Base-by-base conservation (phyloP, 2,329 filamentous ascomycete genomes). In the Aspergillus hiratsukae region DNA sequence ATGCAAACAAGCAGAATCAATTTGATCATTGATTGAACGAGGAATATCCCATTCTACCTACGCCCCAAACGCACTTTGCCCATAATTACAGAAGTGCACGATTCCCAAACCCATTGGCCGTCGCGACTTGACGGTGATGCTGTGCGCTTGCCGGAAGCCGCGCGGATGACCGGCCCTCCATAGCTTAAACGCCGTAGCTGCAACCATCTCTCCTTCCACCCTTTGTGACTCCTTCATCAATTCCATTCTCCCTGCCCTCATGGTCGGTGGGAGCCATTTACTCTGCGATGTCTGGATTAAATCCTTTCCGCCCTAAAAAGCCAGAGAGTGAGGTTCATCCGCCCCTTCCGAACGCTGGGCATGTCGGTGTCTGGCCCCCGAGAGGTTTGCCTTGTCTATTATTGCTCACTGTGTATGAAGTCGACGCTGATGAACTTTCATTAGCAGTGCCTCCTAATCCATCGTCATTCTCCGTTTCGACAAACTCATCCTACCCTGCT, bases 251-350 rank as follows among this genome's bases (percentile, higher is more conserved):
- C 25, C 51, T 53, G 58, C 54, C 68, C 68, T 67, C 66, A 73
- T 73, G 70, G 60, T 65, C 61, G 63, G 61, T 56, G 58, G 62
- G 59, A 51, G 58, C 49, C 59, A 62, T 56, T 53, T 64, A 58
- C 61, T 64, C 64, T 68, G 68, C 69, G 65, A 78, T 78, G 76
- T 75, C 76, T 74, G 75, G 72, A 66, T 76, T 70, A 70, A 80
- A 80, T 77, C 77, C 78, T 68, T 80, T 80, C 71, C 77, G 78
- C 71, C 73, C 69, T 74, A 77, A 67, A 64, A 73, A 72, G 56
- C 58, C 67, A 60, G 66, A 67, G 57, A 66, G 71, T 66, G 64
- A 69, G 66, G 64, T 56, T 27, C 57, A 71, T 54, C 63, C 58
- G 56, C 55, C 48, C 48, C 53, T 62, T 59, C 61, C 59, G 61